Evolutionary conservation across 768 basidiomycete species (phyloP), one percentile per base, ranked within the genome.

Genomic region (Rhodocollybia butyracea): DNA sequence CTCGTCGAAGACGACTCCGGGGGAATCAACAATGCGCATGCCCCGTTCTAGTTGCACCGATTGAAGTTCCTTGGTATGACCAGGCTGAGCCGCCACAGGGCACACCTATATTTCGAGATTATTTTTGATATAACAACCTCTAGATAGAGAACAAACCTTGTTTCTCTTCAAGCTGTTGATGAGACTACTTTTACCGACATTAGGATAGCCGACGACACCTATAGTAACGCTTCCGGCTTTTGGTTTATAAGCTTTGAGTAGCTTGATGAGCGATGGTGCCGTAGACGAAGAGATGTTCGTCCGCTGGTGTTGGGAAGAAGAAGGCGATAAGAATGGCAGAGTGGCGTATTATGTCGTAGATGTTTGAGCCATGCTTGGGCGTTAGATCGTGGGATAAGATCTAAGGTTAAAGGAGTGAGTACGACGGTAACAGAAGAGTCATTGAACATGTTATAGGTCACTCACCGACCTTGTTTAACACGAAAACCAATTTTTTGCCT

Each of bases 391-490:
- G 96, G 93, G 11, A 98, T 87, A 19, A 99, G 82, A 69, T 98
- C 95, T 97, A 61, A 15, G 13, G 4, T 42, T 48, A 41, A 1
- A 19, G 7, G 27, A 21, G 42, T 53, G 47, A 36, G 29, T 17
- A 32, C 36, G 26, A 54, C 17, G 21, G 43, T 30, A 17, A 17
- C 8, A 3, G 42, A 32, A 15, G 21, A 24, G n/a, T 30, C 42
- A 26, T 40, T 12, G 51, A n/a, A 21, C 21, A 45, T 17, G 53
- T 39, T 21, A 38, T 47, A 22, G n/a, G 53, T 21, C 13, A 71
- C 86, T 55, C 58, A 94, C 96, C 96, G 56, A 97, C 89, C 74
- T 99, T 98, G 70, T 98, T 98, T n/a, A 99, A 68, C 2, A 98
- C 92, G 52, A 94, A 92, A 2, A 99, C 85, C 29, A 98, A 73